Percentiles rank a stretch among this genome's conserved stretches.
These are phyloP conservation scores for Adenanthera pavonina DNA, from an alignment of 306 rosid species.

Conservation along the genomic window DNA sequence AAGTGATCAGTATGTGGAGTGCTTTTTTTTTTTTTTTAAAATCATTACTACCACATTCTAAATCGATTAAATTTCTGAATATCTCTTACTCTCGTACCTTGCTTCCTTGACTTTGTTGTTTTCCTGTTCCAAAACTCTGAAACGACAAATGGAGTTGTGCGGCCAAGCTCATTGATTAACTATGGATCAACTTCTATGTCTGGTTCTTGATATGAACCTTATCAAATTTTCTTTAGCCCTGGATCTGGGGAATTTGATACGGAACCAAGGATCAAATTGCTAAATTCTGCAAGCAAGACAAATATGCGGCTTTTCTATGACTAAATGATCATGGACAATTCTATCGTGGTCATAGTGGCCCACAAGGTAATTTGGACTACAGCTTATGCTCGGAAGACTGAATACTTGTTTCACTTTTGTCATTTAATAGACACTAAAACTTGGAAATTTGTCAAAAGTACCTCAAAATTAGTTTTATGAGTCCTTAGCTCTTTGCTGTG, in stretches of 20 bases:
- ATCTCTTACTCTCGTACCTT: not conserved
- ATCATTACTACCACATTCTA: constrained; percentile 1
- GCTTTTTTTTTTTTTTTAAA: not conserved
- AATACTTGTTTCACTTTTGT: not conserved
- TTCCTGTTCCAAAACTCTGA: not conserved
- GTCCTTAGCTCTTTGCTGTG: not conserved
- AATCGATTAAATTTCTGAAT: not conserved
- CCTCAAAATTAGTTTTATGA: not conserved
- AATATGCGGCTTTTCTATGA: constrained; percentile 37
- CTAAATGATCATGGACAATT: constrained; percentile 38
- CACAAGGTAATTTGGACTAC: constrained; percentile 46
- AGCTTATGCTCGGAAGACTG: constrained; percentile 2
- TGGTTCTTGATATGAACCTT: constrained; percentile 43
- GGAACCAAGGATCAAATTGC: constrained; percentile 37
- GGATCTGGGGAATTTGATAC: constrained; percentile 48
- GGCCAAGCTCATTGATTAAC: constrained; percentile 7
- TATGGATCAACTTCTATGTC: constrained; percentile 37
- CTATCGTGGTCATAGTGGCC: constrained; percentile 36
- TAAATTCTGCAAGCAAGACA: constrained; percentile 41
- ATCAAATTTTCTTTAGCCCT: constrained; percentile 53
- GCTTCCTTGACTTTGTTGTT: not conserved
- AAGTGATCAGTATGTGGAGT: not conserved
- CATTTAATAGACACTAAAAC: not conserved
- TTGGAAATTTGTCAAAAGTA: not conserved
- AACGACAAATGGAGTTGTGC: not conserved